A percentile compares a stretch with the other conserved stretches of the same genome.
phyloP scores from a whole-genome alignment of 345 rosid species.

The Brassica nigra region DNA sequence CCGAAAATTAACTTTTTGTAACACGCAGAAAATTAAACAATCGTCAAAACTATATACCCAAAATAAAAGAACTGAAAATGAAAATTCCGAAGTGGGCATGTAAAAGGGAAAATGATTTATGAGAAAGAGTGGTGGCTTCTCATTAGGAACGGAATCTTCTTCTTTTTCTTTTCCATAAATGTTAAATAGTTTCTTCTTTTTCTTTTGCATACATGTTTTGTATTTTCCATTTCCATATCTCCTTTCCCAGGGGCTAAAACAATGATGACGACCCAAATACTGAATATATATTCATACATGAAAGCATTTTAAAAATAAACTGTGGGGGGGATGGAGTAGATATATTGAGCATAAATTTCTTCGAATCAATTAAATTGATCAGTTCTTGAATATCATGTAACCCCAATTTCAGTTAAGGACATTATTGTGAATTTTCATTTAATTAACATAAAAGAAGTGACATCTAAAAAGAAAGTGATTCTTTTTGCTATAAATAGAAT shows the following conservation, averaged over 20 bases:
- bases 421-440: neutral
- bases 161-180: neutral
- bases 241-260: constrained; percentile 9
- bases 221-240: neutral
- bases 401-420: neutral
- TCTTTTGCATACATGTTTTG: neutral
- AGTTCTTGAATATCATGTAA: neutral
- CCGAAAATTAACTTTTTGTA: no score
- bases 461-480: constrained; percentile 27
- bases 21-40: no score
- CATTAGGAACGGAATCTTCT: neutral
- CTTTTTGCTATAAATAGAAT: constrained; percentile 34
- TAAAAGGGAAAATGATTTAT: neutral
- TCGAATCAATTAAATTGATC: neutral
- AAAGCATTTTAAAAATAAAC: neutral
- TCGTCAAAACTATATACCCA: no score
- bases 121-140: neutral
- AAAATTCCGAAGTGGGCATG: neutral
- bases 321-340: neutral
- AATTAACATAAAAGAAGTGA: constrained; percentile 26
- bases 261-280: constrained; percentile 23
- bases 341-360: neutral
- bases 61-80: neutral
- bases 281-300: neutral
- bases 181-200: neutral